phyloP scores from a whole-genome alignment of 2,329 filamentous ascomycete genomes.

The Didymella glomerata region DNA sequence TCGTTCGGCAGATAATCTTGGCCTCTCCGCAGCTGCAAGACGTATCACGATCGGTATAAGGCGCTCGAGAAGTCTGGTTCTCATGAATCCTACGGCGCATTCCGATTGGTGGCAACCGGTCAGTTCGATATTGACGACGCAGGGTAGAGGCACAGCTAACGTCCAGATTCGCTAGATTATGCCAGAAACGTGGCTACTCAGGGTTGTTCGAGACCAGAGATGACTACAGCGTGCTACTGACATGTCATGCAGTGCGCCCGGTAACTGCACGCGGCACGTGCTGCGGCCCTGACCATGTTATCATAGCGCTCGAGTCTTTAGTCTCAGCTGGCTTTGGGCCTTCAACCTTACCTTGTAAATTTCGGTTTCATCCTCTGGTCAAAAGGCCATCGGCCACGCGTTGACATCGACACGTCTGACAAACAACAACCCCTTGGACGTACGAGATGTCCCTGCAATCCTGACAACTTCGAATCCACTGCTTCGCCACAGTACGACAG shows the following conservation, averaged over 20 bases:
- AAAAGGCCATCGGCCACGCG: background rate
- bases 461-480: background rate
- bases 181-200: background rate
- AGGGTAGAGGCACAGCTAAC: constrained; percentile 2
- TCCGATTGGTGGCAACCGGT: background rate
- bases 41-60: constrained; percentile 1
- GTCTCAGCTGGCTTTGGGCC: background rate
- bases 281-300: background rate
- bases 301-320: background rate
- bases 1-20: background rate
- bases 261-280: background rate
- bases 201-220: background rate
- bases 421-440: background rate
- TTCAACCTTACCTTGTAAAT: background rate
- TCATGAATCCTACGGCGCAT: background rate
- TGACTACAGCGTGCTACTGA: background rate
- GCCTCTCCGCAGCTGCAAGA: background rate
- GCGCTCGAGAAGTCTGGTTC: background rate
- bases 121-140: constrained; percentile 2
- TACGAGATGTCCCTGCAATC: background rate
- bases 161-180: background rate
- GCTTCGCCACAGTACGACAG: background rate
- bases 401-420: background rate
- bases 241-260: background rate
- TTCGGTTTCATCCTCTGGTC: background rate